Conservation (phyloP, 768 basidiomycete genomes). For the Mycena vulgaris region DNA sequence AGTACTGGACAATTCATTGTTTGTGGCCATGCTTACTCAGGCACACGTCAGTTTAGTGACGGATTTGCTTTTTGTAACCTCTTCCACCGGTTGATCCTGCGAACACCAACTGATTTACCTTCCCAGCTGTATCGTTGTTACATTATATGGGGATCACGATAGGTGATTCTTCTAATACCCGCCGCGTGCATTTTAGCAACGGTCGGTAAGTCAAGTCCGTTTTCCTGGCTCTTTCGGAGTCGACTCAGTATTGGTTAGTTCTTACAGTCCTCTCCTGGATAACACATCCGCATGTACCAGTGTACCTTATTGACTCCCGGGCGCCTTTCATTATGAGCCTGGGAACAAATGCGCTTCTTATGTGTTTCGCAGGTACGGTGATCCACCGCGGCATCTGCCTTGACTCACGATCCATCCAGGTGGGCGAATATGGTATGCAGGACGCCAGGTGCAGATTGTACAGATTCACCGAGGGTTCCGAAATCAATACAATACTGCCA, state of each 20-base stretch:
- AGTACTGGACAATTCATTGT: background rate
- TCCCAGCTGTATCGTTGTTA: slow-evolving; percentile 15
- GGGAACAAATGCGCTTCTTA: background rate
- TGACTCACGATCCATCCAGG: background rate
- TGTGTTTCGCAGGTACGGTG: background rate
- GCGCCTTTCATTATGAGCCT: background rate
- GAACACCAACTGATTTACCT: background rate
- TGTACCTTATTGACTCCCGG: background rate
- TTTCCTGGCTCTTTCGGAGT: background rate
- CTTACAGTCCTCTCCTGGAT: background rate
- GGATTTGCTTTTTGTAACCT: slow-evolving; percentile 13
- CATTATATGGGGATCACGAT: slow-evolving; percentile 5
- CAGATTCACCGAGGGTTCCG: background rate
- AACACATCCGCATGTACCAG: background rate
- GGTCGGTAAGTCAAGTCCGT: slow-evolving; percentile 7
- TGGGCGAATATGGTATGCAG: slow-evolving; percentile 6
- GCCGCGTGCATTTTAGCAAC: slow-evolving; percentile 5
- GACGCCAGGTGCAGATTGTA: background rate
- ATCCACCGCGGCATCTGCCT: background rate
- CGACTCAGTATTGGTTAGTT: background rate
- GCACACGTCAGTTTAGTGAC: background rate
- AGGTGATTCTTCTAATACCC: background rate
- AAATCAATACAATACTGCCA: background rate
- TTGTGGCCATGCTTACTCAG: background rate
- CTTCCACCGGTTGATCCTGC: background rate